Evolutionary conservation across 2,329 filamentous ascomycete species (phyloP), one percentile per base, ranked within the genome.

Genomic region (Xylariales sp.): DNA sequence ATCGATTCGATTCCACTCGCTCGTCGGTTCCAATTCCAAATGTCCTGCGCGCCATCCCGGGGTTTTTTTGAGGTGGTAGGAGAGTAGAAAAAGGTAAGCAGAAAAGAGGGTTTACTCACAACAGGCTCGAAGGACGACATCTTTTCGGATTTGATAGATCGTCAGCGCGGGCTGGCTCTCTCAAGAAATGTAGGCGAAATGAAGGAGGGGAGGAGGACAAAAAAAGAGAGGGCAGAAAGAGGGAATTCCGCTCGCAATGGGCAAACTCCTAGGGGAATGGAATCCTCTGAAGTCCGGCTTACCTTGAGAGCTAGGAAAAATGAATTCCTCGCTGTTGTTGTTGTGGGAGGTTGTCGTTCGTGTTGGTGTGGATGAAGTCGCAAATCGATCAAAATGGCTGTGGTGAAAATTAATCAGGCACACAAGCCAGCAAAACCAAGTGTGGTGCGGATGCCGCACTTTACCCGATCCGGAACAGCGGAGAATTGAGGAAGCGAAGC

Each of bases 41-140:
- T 20, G 19, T 33, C 31, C 23, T 23, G 31, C 18, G 31, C 18
- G 19, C 31, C 18, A 18, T 20, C 18, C 15, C 25, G 24, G 18
- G 15, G 35, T 15, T 20, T 37, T 21, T 16, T 20, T 20, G 35
- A 27, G 25, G 27, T 16, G n/a, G n/a, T n/a, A n/a, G n/a, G n/a
- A n/a, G n/a, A n/a, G n/a, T n/a, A n/a, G n/a, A n/a, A n/a, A n/a
- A n/a, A n/a, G n/a, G n/a, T n/a, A 28, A 37, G 38, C 29, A 36
- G 42, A 45, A 37, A 44, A 35, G 41, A 43, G 43, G 46, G 39
- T 40, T 46, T 59, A 83, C 79, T 82, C 71, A 83, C 80, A 74
- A 81, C 78, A 67, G 70, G 65, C 74, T 83, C 80, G 70, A 83
- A 83, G 61, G 74, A 76, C 66, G 78, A 82, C 78, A 83, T 82